These are phyloP conservation scores for Cryptococcus hybrid DNA, from an alignment of 1,284 basidiomycete species.

Conservation along the genomic window DNA sequence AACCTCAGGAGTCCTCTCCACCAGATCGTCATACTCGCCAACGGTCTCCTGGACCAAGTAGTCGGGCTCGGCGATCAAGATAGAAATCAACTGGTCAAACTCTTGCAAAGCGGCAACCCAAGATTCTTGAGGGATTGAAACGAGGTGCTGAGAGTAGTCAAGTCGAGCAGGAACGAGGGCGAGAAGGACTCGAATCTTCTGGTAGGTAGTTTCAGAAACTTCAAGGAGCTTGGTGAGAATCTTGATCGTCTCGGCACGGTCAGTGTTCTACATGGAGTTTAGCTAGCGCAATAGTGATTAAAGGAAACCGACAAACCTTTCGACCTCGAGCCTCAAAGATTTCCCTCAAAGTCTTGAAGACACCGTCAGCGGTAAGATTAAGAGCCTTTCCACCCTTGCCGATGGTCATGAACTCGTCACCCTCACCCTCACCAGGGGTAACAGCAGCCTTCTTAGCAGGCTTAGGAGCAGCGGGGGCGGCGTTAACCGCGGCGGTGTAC, in stretches of 20 bases:
- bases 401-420: conserved; percentile 85
- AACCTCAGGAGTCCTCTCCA: conserved; percentile 72
- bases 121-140: conserved; percentile 87
- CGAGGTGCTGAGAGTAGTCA: conserved; percentile 66
- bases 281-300: background rate
- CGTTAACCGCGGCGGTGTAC: conserved; percentile 71
- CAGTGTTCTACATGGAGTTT: conserved; percentile 72
- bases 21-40: conserved; percentile 88
- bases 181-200: conserved; percentile 90
- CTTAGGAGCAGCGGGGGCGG: conserved; percentile 53
- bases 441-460: conserved; percentile 49
- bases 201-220: conserved; percentile 81
- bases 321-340: conserved; percentile 95
- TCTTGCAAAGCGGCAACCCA: conserved; percentile 87
- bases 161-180: conserved; percentile 93
- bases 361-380: conserved; percentile 79
- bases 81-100: conserved; percentile 79
- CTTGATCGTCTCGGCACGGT: conserved; percentile 90
- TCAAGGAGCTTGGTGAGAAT: conserved; percentile 86
- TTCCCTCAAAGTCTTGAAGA: conserved; percentile 89
- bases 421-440: conserved; percentile 50
- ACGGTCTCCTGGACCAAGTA: conserved; percentile 81
- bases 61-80: conserved; percentile 64
- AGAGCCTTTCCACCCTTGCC: conserved; percentile 85
- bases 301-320: conserved; percentile 62